These are phyloP conservation scores for Royoungia palumana DNA, from an alignment of 768 basidiomycete genomes.

Conservation along the genomic window DNA sequence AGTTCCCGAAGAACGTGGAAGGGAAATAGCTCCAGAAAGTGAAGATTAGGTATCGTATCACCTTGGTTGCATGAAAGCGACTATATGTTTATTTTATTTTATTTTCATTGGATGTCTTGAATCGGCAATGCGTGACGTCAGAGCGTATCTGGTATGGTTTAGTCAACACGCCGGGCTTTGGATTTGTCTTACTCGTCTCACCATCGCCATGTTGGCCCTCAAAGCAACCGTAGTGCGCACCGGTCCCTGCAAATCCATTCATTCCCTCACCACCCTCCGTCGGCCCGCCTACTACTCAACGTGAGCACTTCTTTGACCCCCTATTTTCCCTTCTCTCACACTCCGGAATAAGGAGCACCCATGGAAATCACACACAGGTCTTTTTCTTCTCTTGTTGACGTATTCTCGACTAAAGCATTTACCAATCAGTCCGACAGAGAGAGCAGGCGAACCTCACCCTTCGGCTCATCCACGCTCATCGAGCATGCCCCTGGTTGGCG, in stretches of 20 bases:
- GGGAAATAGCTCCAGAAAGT: slow-evolving; percentile 28
- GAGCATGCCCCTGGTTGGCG: slow-evolving; percentile 69
- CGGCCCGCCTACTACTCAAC: background rate
- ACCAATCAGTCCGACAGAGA: slow-evolving; percentile 47
- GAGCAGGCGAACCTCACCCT: slow-evolving; percentile 48
- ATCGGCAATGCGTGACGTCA: slow-evolving; percentile 14
- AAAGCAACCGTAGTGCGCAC: slow-evolving; percentile 5
- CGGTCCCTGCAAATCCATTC: background rate
- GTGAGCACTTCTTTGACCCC: background rate
- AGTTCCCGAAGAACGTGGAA: slow-evolving; percentile 29
- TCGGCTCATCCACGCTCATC: slow-evolving; percentile 41
- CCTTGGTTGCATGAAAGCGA: slow-evolving; percentile 17
- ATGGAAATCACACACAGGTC: slow-evolving; percentile 57
- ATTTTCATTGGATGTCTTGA: background rate
- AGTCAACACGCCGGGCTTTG: background rate
- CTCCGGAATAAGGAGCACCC: slow-evolving; percentile 43
- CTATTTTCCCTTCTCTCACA: slow-evolving; percentile 3
- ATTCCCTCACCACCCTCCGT: background rate
- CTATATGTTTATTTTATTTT: background rate
- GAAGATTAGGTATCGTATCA: slow-evolving; percentile 31
- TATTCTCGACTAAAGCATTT: background rate
- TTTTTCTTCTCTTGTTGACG: background rate
- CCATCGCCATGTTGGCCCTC: slow-evolving; percentile 13
- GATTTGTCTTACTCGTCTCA: background rate
- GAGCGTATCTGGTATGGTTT: background rate